Base-by-base conservation (phyloP, 176 grass and related monocot genomes). In the Triticum timopheevii region DNA sequence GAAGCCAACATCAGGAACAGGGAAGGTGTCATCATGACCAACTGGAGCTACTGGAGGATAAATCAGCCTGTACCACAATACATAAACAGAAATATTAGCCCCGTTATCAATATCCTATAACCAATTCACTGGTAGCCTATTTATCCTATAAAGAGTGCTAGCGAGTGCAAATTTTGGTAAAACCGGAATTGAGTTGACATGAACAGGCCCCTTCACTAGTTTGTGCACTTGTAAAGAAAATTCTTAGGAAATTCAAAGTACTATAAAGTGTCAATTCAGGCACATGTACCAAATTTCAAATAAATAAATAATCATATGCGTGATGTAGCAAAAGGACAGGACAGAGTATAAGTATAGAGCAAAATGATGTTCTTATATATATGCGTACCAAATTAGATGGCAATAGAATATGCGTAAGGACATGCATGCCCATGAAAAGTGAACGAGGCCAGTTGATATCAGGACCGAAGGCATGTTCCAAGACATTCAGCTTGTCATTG, bases 1-100 rank as follows among this genome's bases (percentile, higher is more conserved):
- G 49, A 96, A 90, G 27, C 96, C 96, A 20, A 86, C 88, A 80
- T 86, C 88, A 82, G 93, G 90, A n/a, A 65, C 90, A 80, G 96
- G 93, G 77, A 84, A 92, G 12, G 79, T 28, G 92, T 98, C 96
- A 94, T 90, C 93, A 58, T 84, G 74, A 33, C 86, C 91, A 69
- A 89, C 63, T 16, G 89, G 88, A 38, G 42, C 39, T 82, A 95
- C 40, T 34, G 95, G 90, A 76, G 95, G 93, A 87, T 92, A 97
- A 65, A 93, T 73, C 73, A 93, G 33, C 65, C 91, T 93, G 80
- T 80, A 65, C 12, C 63, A 30, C 12, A 86, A 90, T 13, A 19
- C 10, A 84, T 11, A 42, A 78, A 85, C 31, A 44, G 34, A 79
- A 87, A 69, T 69, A 54, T 82, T 47, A 77, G 25, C 38, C 19